These are phyloP conservation scores for Malassezia vespertilionis DNA, from an alignment of 1,284 basidiomycete species.

Conservation along the genomic window DNA sequence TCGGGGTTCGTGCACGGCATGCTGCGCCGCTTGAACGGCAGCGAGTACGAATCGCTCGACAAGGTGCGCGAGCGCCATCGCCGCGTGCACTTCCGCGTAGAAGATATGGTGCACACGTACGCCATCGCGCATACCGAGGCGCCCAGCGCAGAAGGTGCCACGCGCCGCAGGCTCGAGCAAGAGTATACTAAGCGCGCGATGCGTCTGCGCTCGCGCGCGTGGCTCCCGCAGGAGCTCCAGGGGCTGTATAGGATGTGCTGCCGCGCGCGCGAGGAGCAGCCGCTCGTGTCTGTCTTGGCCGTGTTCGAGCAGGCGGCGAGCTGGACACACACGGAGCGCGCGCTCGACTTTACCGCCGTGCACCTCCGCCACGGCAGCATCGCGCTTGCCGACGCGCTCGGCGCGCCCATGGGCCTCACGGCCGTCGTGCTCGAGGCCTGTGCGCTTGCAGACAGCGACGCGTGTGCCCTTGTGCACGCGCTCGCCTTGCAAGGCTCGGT, in stretches of 20 bases:
- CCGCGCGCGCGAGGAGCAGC: constrained; percentile 40
- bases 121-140: constrained; percentile 34
- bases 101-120: constrained; percentile 40
- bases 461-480: constrained; percentile 82
- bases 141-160: constrained; percentile 37
- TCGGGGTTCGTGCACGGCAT: constrained; percentile 27
- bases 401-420: constrained; percentile 39
- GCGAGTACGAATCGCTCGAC: not conserved
- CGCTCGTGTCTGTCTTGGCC: constrained; percentile 5
- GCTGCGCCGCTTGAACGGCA: constrained; percentile 24
- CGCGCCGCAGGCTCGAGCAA: constrained; percentile 32
- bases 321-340: constrained; percentile 1
- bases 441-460: constrained; percentile 50
- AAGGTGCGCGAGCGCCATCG: constrained; percentile 19
- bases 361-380: constrained; percentile 33
- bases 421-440: constrained; percentile 42
- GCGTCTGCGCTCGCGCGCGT: constrained; percentile 10
- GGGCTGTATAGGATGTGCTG: constrained; percentile 43
- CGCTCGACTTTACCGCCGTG: constrained; percentile 30
- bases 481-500: constrained; percentile 72
- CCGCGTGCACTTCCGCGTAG: constrained; percentile 41
- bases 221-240: constrained; percentile 37
- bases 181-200: constrained; percentile 23
- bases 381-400: constrained; percentile 42
- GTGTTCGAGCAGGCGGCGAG: constrained; percentile 5